These are phyloP conservation scores for Rhodomyrtus tomentosa DNA, from an alignment of 345 rosid genomes.

Conservation along the genomic window DNA sequence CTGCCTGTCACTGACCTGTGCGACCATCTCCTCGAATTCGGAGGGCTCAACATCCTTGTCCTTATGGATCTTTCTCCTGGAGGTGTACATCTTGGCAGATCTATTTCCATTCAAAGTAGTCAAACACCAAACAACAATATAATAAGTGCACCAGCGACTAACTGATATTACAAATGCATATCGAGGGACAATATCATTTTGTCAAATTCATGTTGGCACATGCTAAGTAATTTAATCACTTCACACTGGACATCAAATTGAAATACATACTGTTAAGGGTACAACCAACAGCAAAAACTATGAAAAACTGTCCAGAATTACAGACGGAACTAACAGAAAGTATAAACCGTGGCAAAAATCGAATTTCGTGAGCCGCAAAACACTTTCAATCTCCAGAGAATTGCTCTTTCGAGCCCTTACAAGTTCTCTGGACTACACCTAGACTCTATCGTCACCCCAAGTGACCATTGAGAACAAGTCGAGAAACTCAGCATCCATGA, in stretches of 20 bases:
- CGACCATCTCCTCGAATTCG: conserved; percentile 77
- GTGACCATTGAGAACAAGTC: neutral
- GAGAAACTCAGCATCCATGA: neutral
- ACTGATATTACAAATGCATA: neutral
- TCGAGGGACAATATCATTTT: neutral
- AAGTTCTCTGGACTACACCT: neutral
- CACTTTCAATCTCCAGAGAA: neutral
- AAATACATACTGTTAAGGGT: neutral
- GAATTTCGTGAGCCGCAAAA: neutral
- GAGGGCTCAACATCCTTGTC: conserved; percentile 82
- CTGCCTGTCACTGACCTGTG: conserved; percentile 32
- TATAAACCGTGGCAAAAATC: neutral
- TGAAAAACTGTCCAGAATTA: neutral
- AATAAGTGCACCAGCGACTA: neutral
- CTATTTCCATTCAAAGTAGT: conserved; percentile 8
- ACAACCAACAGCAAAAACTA: neutral
- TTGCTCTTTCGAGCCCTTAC: neutral
- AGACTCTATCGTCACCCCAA: neutral
- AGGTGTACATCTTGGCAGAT: conserved; percentile 57
- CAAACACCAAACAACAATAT: neutral
- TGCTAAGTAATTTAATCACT: neutral
- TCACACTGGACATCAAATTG: neutral
- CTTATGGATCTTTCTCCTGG: conserved; percentile 73
- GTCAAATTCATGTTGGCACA: neutral
- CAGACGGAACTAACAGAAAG: neutral